phyloP scores from a whole-genome alignment of 1,284 basidiomycete genomes.

The Rugosomyces carneus region DNA sequence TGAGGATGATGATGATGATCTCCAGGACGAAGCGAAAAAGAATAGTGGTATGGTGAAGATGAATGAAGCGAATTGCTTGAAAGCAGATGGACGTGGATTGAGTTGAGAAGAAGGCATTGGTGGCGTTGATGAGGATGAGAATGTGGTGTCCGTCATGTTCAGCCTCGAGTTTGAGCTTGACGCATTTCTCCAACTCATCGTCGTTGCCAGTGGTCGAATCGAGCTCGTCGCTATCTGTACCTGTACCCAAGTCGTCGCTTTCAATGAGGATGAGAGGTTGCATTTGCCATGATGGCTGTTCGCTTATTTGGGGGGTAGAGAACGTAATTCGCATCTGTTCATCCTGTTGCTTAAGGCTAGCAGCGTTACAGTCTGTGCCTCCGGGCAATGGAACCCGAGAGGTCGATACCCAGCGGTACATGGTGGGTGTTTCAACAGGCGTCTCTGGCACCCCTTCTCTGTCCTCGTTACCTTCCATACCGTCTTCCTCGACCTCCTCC shows the following conservation, averaged over 20 bases:
- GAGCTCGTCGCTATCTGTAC: neutral
- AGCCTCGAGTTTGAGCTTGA: neutral
- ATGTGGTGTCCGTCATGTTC: neutral
- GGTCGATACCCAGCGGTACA: conserved; percentile 61
- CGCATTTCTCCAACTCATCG: no score
- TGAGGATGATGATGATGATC: conserved; percentile 19
- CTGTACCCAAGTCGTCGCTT: neutral
- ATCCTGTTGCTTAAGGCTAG: conserved; percentile 12
- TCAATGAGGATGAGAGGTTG: neutral
- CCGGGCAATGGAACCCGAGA: conserved; percentile 23
- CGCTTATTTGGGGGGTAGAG: no score
- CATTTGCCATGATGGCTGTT: conserved; percentile 7
- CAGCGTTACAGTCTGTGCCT: conserved; percentile 16
- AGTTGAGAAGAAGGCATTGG: conserved; percentile 1
- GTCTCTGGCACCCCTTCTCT: conserved; percentile 26
- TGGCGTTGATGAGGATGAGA: neutral
- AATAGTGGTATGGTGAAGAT: conserved; percentile 35
- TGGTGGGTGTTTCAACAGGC: conserved; percentile 35
- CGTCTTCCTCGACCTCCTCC: conserved; percentile 28
- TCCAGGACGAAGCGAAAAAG: conserved; percentile 36
- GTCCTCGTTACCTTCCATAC: conserved; percentile 22
- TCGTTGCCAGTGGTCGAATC: neutral
- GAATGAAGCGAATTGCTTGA: no score
- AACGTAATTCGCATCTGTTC: conserved; percentile 37
- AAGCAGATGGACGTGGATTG: conserved; percentile 35